A percentile compares a stretch with the other conserved stretches of the same genome.
Conservation (phyloP, 345 rosid genomes). For the Mercurialis annua region DNA sequence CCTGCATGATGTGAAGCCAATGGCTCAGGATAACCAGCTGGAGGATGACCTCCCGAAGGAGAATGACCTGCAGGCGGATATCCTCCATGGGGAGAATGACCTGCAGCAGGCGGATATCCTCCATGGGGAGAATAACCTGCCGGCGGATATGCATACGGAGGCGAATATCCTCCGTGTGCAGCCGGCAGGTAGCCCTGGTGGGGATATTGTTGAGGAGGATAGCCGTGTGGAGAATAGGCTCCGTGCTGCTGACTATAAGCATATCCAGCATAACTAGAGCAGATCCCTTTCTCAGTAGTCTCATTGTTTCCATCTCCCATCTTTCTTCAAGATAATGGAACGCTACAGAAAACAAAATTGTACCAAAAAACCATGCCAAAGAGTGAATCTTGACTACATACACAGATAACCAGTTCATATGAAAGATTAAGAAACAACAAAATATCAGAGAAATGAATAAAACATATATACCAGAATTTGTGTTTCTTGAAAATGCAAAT, state of each 20-base stretch:
- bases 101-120: slow-evolving; percentile 59
- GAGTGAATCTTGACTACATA: too few relatives aligned
- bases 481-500: too few relatives aligned
- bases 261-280: slow-evolving; percentile 60
- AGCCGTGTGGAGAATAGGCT: slow-evolving; percentile 33
- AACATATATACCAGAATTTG: too few relatives aligned
- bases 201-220: slow-evolving; percentile 40
- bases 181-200: slow-evolving; percentile 40
- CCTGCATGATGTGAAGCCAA: slow-evolving; percentile 33
- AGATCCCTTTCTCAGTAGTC: slow-evolving; percentile 54
- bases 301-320: slow-evolving; percentile 51
- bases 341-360: slow-evolving; percentile 16
- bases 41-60: slow-evolving; percentile 31
- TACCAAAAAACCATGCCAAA: too few relatives aligned
- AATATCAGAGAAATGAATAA: too few relatives aligned
- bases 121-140: slow-evolving; percentile 40
- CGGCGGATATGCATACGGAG: too few relatives aligned
- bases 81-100: slow-evolving; percentile 40
- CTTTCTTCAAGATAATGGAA: slow-evolving; percentile 21
- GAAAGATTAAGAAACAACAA: too few relatives aligned
- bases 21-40: slow-evolving; percentile 50
- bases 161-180: too few relatives aligned
- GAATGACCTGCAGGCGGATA: slow-evolving; percentile 28
- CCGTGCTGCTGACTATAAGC: slow-evolving; percentile 50
- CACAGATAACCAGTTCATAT: too few relatives aligned